Base-by-base conservation (phyloP, 176 grass and related monocot species). In the Metroxylon sagu region DNA sequence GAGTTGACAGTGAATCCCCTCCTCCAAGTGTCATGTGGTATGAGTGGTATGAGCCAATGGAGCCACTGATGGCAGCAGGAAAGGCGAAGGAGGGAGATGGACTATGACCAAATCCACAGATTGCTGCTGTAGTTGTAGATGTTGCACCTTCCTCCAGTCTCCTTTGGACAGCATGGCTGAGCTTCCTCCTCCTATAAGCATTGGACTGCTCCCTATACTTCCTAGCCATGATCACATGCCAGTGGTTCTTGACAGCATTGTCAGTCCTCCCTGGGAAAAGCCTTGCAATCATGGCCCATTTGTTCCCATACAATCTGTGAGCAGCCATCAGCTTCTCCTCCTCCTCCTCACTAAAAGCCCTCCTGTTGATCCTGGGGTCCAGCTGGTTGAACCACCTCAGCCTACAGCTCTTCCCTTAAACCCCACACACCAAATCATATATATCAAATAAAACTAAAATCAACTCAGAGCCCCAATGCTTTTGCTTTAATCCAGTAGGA, bases 171-270 rank as follows among this genome's bases (percentile, higher is more conserved):
- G 69, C 86, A 67, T 86, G 76, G 66, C 83, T 89, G 65, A 95
- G 83, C 80, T 80, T 96, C 57, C 87, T 89, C 26, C 84, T 74
- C 64, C 92, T 77, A 75, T 84, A 90, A 0, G 83, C 83, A 19
- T 74, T 78, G 25, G 86, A 83, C 57, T 90, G 80, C 78, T 91
- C 93, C 16, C 93, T 76, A 57, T 87, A 80, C 78, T 98, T 98
- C 59, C 87, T 85, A 48, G 87, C 93, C 93, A 92, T 92, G 83
- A 98, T 80, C 62, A 92, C 87, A 48, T 92, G 93, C 87, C 93
- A 97, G 71, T 97, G 93, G 73, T 91, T 97, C 84, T 97, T 97
- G 56, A 97, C 78, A 26, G 84, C 82, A 73, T 91, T 91, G 76
- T 91, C 93, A 1, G 93, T 97, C 29, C 93, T 79, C 1, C 93